Evolutionary conservation across 345 rosid species (phyloP).

Genomic region (Pseudoturritis turrita): DNA sequence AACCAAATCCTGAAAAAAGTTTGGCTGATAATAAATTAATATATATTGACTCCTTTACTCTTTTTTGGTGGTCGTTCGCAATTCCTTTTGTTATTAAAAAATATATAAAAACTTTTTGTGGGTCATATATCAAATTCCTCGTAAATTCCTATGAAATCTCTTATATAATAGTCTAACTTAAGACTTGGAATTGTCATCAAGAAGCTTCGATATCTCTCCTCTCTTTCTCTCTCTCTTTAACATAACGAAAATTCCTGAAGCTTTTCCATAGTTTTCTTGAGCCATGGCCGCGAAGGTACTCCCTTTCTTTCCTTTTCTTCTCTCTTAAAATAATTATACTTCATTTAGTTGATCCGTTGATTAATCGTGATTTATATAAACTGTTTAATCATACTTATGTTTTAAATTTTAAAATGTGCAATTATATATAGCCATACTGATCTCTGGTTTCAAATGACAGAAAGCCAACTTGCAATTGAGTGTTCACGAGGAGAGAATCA

Average conservation of each 20-base stretch:
- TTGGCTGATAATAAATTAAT: neutral
- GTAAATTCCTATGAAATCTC: neutral
- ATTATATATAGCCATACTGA: neutral
- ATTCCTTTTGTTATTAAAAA: neutral
- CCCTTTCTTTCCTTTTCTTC: neutral
- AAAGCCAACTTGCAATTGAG: constrained; percentile 56
- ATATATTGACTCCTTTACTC: neutral
- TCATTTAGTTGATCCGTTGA: neutral
- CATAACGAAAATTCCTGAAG: neutral
- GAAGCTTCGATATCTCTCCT: neutral
- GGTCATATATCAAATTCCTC: neutral
- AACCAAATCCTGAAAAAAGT: neutral
- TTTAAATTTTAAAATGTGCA: neutral
- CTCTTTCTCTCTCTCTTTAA: neutral
- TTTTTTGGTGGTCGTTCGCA: neutral
- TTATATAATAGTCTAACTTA: neutral
- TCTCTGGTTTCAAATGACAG: constrained; percentile 28
- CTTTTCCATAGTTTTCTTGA: neutral
- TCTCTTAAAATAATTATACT: neutral
- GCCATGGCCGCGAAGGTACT: constrained; percentile 14
- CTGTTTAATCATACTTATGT: neutral
- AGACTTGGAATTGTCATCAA: constrained; percentile 8
- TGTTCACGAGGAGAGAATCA: constrained; percentile 36
- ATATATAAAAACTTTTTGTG: neutral
- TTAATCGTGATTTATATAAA: neutral